Evolutionary conservation across 1,284 basidiomycete genomes (phyloP).

Genomic region (Ganoderma boninense): DNA sequence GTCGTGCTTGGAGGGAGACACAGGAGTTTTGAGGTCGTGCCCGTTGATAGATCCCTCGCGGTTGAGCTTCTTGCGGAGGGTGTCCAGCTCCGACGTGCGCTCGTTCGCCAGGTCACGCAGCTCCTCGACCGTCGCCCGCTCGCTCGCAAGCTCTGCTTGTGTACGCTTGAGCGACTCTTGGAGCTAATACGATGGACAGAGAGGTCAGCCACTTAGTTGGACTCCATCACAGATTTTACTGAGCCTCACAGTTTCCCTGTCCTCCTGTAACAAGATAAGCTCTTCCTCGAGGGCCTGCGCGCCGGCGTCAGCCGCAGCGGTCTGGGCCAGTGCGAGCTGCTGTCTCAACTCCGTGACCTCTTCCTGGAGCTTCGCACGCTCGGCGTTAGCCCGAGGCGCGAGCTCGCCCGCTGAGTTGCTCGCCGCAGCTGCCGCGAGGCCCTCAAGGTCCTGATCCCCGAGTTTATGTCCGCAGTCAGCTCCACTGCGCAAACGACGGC

Average conservation of each 20-base stretch:
- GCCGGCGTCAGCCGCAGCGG: constrained; percentile 16
- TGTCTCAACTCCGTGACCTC: constrained; percentile 61
- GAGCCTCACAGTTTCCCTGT: constrained; percentile 50
- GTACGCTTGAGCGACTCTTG: constrained; percentile 41
- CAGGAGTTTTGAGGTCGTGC: constrained; percentile 42
- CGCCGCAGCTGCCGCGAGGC: constrained; percentile 43
- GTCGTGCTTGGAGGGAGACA: constrained; percentile 59
- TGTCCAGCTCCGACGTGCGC: constrained; percentile 60
- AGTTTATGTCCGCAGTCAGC: constrained; percentile 2
- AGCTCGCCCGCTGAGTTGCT: constrained; percentile 47
- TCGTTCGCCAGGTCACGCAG: constrained; percentile 55
- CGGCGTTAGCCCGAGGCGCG: constrained; percentile 52
- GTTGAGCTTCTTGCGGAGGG: constrained; percentile 61
- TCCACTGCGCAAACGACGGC: neutral
- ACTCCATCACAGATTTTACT: neutral
- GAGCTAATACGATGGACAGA: constrained; percentile 35
- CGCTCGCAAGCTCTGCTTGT: constrained; percentile 48
- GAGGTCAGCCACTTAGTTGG: neutral
- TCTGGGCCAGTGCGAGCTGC: constrained; percentile 32
- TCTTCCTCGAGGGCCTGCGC: constrained; percentile 21
- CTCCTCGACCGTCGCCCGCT: constrained; percentile 44
- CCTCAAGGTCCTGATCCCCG: constrained; percentile 60
- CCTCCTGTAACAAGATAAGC: constrained; percentile 33
- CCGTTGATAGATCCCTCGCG: constrained; percentile 59
- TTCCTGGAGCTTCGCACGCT: constrained; percentile 55